Base-by-base conservation (phyloP, 805 yeast genomes). In the Kuraishia cidri region DNA sequence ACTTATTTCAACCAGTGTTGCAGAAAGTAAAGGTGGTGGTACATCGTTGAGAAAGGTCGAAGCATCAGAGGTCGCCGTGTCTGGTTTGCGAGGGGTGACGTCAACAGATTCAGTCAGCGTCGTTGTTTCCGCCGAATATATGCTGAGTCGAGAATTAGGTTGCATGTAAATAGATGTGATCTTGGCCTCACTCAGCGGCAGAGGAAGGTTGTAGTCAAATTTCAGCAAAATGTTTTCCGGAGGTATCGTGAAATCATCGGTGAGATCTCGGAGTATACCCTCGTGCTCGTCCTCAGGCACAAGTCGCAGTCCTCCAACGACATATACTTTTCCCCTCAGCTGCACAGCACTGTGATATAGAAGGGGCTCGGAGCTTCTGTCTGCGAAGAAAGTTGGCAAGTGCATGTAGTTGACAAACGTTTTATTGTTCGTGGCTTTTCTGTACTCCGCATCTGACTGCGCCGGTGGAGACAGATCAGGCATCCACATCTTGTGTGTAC, bases 1-100 rank as follows among this genome's bases (percentile, higher is more conserved):
- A 4, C 82, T 69, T 4, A 81, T 55, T 34, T 55, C 61, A 6
- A 72, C 60, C 12, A 70, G 63, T 5, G 63, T 45, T 48, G 74
- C 56, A 34, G 73, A 66, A 28, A 70, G 46, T 13, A 79, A 44
- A 3, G 77, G 66, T 3, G 71, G 68, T 0, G 87, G 86, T 4
- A 61, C 45, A 28, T 63, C 65, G 4, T 55, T 41, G 0, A 63
- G 48, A 9, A 58, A 56, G 35, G 64, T 46, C 2, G 32, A 3
- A 41, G 31, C 5, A 53, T 16, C 37, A 45, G 30, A 46, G 62
- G 55, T 51, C 16, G 31, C 29, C 20, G 25, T 31, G 5, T 30
- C 19, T 10, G 33, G 28, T 16, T 16, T 30, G 24, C 25, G 17
- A 7, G 24, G 15, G 4, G 24, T 18, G n/a, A n/a, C n/a, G n/a